A percentile compares a stretch with the other conserved stretches of the same genome.
These are phyloP conservation scores for Fallopia convolvulus DNA, from an alignment of 148 eudicot species.

Conservation along the genomic window DNA sequence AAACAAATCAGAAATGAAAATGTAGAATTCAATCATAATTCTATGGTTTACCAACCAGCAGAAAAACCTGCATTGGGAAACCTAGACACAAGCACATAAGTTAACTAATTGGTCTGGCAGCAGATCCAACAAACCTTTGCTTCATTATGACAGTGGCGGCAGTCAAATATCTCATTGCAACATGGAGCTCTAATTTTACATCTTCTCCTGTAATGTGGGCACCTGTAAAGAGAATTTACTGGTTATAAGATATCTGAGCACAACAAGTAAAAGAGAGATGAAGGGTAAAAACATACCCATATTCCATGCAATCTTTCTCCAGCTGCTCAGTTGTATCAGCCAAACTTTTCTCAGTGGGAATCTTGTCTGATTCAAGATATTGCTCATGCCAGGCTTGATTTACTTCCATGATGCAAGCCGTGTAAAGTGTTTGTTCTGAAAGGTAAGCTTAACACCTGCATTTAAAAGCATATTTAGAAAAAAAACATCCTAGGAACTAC, in stretches of 20 bases:
- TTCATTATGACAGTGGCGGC: slow-evolving; percentile 93
- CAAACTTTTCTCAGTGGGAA: slow-evolving; percentile 13
- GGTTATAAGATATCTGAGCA: background rate
- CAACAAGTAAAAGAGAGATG: background rate
- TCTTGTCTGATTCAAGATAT: background rate
- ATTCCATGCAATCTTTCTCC: slow-evolving; percentile 54
- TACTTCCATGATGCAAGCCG: slow-evolving; percentile 23
- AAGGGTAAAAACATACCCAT: slow-evolving; percentile 47
- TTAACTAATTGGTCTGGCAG: background rate
- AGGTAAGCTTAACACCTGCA: slow-evolving; percentile 59
- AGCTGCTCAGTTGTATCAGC: slow-evolving; percentile 20
- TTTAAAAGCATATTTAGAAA: slow-evolving; percentile 38
- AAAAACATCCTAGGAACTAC: slow-evolving; percentile 27
- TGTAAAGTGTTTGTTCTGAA: slow-evolving; percentile 26
- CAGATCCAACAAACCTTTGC: slow-evolving; percentile 48
- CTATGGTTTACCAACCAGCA: background rate
- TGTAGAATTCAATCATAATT: background rate
- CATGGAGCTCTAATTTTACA: slow-evolving; percentile 85
- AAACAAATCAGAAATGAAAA: background rate
- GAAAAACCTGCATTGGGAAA: background rate
- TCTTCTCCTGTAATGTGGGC: slow-evolving; percentile 67
- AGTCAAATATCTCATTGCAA: slow-evolving; percentile 79
- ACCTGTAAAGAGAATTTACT: slow-evolving; percentile 35
- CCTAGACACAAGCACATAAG: background rate
- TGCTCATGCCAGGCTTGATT: background rate